These are phyloP conservation scores for Pisolithus sp. DNA, from an alignment of 768 basidiomycete genomes.

Conservation along the genomic window DNA sequence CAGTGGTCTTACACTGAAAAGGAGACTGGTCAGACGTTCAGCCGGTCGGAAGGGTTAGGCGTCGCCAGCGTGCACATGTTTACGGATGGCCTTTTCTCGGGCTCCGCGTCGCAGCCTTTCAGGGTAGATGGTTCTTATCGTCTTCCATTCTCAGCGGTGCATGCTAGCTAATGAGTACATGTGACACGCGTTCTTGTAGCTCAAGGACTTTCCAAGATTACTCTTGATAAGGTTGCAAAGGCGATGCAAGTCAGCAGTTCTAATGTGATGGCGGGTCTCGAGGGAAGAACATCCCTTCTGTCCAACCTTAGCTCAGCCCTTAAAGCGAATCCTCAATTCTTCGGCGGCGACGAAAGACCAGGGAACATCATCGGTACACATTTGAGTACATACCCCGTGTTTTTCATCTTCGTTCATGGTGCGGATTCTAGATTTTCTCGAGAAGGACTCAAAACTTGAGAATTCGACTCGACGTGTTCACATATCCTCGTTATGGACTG, in stretches of 20 bases:
- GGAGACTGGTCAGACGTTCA: slow-evolving; percentile 44
- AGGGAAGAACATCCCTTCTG: slow-evolving; percentile 77
- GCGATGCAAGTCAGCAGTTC: slow-evolving; percentile 73
- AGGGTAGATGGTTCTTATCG: slow-evolving; percentile 66
- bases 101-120: slow-evolving; percentile 46
- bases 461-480: slow-evolving; percentile 47
- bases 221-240: slow-evolving; percentile 47
- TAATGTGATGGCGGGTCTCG: slow-evolving; percentile 88
- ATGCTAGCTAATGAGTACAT: slow-evolving; percentile 8
- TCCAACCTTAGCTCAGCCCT: slow-evolving; percentile 70
- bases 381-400: slow-evolving; percentile 3
- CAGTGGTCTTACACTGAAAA: slow-evolving; percentile 72
- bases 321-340: slow-evolving; percentile 55
- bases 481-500: slow-evolving; percentile 72
- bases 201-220: slow-evolving; percentile 59
- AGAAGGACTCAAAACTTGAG: slow-evolving; percentile 42
- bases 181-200: slow-evolving; percentile 39
- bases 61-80: slow-evolving; percentile 94
- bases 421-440: slow-evolving; percentile 55
- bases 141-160: neutral
- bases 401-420: slow-evolving; percentile 1
- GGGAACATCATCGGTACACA: slow-evolving; percentile 72
- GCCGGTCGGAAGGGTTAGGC: slow-evolving; percentile 76
- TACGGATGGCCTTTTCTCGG: slow-evolving; percentile 72
- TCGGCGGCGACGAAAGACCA: slow-evolving; percentile 68